These are phyloP conservation scores for Lonicera japonica DNA, from an alignment of 129 eudicot species.

Conservation along the genomic window DNA sequence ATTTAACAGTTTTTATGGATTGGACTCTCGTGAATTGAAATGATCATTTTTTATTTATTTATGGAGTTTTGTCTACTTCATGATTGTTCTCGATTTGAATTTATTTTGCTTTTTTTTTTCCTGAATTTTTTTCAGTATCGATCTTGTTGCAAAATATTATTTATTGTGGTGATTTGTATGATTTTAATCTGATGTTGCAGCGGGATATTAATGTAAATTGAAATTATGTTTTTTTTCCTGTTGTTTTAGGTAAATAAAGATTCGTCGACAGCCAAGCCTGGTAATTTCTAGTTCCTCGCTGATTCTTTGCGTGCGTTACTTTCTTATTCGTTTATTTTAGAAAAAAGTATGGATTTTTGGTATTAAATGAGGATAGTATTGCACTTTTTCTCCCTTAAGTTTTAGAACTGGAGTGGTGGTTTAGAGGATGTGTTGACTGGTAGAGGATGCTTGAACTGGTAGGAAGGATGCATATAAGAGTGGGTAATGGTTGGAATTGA, in stretches of 20 bases:
- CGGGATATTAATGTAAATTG: too few relatives aligned
- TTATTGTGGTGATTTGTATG: neutral
- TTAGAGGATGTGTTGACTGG: too few relatives aligned
- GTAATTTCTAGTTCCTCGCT: neutral
- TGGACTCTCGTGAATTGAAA: too few relatives aligned
- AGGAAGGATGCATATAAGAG: too few relatives aligned
- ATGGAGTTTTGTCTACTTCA: conserved; percentile 1
- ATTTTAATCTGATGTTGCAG: too few relatives aligned
- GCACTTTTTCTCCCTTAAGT: too few relatives aligned
- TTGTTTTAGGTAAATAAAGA: conserved; percentile 37
- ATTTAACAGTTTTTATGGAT: neutral
- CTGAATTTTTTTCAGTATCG: neutral
- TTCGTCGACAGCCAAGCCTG: conserved; percentile 25
- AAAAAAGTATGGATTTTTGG: conserved; percentile 9
- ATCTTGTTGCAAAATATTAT: neutral
- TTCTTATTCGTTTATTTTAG: neutral
- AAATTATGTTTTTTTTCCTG: neutral
- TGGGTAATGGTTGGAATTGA: too few relatives aligned
- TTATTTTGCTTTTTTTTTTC: neutral
- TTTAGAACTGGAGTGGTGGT: too few relatives aligned
- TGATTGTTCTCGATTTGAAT: neutral
- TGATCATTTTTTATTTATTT: neutral
- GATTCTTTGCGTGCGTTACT: neutral
- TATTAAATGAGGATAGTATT: neutral
- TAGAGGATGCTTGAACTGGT: too few relatives aligned